A percentile compares a stretch with the other conserved stretches of the same genome.
Evolutionary conservation across 805 yeast species (phyloP).

Genomic region (Grigorovia jiainica): DNA sequence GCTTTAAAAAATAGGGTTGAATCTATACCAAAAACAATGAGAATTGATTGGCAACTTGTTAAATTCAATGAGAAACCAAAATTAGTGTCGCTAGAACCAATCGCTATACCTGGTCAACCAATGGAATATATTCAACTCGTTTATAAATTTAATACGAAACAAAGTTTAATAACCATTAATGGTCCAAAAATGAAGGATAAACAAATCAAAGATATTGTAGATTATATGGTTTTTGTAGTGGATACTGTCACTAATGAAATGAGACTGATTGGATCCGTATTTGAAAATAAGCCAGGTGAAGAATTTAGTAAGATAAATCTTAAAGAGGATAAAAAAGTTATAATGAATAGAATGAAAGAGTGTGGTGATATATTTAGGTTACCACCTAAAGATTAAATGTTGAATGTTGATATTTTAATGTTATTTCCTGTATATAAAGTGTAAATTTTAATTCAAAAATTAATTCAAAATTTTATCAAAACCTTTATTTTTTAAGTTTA

Average conservation of each 20-base stretch:
- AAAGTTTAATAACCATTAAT: slow-evolving; percentile 43
- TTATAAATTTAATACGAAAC: slow-evolving; percentile 55
- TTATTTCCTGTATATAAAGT: neutral
- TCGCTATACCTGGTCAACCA: slow-evolving; percentile 49
- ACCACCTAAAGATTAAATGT: slow-evolving; percentile 4
- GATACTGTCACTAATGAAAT: slow-evolving; percentile 51
- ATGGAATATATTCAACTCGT: slow-evolving; percentile 49
- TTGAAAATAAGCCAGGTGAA: slow-evolving; percentile 45
- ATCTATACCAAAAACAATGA: slow-evolving; percentile 47
- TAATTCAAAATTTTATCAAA: too few species aligned
- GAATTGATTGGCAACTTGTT: slow-evolving; percentile 67
- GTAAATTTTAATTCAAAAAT: neutral
- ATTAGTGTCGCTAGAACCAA: slow-evolving; percentile 57
- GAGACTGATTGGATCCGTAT: slow-evolving; percentile 54
- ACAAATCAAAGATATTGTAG: slow-evolving; percentile 45
- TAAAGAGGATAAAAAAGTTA: slow-evolving; percentile 18
- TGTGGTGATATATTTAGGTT: slow-evolving; percentile 26
- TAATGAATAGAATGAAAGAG: slow-evolving; percentile 23
- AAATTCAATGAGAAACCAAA: slow-evolving; percentile 66
- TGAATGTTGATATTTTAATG: neutral
- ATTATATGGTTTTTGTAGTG: slow-evolving; percentile 51
- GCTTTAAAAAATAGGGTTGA: slow-evolving; percentile 44
- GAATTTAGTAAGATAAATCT: slow-evolving; percentile 24
- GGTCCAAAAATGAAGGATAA: slow-evolving; percentile 37
- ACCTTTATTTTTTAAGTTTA: too few species aligned